These are phyloP conservation scores for Mycotypha africana DNA, from an alignment of 371 early-diverging fungal species.

Conservation along the genomic window DNA sequence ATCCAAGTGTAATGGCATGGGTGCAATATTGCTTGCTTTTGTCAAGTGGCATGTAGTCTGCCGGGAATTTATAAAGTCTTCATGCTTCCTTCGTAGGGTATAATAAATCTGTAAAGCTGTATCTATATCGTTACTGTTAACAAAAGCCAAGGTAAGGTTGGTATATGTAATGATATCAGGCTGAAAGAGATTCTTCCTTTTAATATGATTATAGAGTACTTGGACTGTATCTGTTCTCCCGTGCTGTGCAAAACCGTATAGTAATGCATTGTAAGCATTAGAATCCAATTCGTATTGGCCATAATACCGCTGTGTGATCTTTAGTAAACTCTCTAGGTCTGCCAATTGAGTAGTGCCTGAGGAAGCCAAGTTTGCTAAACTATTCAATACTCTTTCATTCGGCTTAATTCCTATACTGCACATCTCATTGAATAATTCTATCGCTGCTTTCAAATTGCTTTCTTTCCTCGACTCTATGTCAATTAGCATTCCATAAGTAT, in stretches of 20 bases:
- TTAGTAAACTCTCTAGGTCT: constrained; percentile 1
- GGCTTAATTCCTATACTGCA: constrained; percentile 17
- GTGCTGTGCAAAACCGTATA: constrained; percentile 14
- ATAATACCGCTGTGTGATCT: background rate
- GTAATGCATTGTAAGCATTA: constrained; percentile 17
- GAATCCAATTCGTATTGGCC: constrained; percentile 2
- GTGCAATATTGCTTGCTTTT: background rate
- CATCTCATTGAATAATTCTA: constrained; percentile 37
- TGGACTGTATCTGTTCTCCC: constrained; percentile 17
- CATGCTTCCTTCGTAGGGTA: constrained; percentile 7
- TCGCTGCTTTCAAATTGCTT: constrained; percentile 28
- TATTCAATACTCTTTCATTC: constrained; percentile 27
- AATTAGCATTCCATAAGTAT: constrained; percentile 53
- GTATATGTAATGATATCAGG: constrained; percentile 28
- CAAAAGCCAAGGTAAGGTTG: constrained; percentile 22
- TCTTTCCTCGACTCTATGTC: constrained; percentile 25
- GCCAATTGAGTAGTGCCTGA: background rate
- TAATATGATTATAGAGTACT: constrained; percentile 7
- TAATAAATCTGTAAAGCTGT: constrained; percentile 23
- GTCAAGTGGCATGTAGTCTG: too few species aligned
- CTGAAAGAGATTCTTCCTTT: background rate
- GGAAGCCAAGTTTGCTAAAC: constrained; percentile 22
- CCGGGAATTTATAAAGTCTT: background rate
- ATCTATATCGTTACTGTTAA: constrained; percentile 16
- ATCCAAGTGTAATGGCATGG: constrained; percentile 12